Conservation (phyloP, 495 filamentous ascomycete species). For the Hapsidospora chrysogenum region DNA sequence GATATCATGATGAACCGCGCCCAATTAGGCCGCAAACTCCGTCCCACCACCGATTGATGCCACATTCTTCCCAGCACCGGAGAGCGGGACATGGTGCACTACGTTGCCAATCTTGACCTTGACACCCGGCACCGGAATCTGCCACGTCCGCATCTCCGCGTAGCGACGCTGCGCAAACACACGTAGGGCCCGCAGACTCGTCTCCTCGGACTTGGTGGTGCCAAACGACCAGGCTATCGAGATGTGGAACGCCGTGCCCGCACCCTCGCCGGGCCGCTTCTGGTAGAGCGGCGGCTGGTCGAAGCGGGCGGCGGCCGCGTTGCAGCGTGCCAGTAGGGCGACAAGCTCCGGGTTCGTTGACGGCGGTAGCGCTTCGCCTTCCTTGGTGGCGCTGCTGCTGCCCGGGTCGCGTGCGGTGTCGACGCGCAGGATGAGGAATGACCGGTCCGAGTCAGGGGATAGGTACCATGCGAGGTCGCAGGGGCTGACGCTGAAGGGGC, state of each 20-base stretch:
- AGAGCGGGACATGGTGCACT: constrained; percentile 38
- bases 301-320: constrained; percentile 38
- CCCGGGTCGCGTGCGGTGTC: too few species aligned
- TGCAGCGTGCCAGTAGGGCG: constrained; percentile 45
- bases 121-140: constrained; percentile 29
- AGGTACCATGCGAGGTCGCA: constrained; percentile 22
- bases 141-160: constrained; percentile 7
- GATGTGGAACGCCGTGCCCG: constrained; percentile 52
- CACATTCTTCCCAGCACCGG: too few species aligned
- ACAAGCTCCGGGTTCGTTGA: constrained; percentile 46
- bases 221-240: constrained; percentile 64
- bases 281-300: constrained; percentile 60
- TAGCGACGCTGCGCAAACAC: constrained; percentile 7
- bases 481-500: constrained; percentile 18
- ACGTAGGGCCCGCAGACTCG: constrained; percentile 7
- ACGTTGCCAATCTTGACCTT: constrained; percentile 71
- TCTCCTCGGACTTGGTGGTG: constrained; percentile 18
- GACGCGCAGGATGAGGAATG: constrained; percentile 69
- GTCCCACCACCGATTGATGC: too few species aligned
- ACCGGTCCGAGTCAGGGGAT: constrained; percentile 50
- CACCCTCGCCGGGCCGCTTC: constrained; percentile 14
- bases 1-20: too few species aligned
- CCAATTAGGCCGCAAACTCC: too few species aligned
- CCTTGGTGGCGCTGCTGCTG: background rate
- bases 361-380: constrained; percentile 7